These are phyloP conservation scores for Osmanthus fragrans DNA, from an alignment of 257 asterid species.

Conservation along the genomic window DNA sequence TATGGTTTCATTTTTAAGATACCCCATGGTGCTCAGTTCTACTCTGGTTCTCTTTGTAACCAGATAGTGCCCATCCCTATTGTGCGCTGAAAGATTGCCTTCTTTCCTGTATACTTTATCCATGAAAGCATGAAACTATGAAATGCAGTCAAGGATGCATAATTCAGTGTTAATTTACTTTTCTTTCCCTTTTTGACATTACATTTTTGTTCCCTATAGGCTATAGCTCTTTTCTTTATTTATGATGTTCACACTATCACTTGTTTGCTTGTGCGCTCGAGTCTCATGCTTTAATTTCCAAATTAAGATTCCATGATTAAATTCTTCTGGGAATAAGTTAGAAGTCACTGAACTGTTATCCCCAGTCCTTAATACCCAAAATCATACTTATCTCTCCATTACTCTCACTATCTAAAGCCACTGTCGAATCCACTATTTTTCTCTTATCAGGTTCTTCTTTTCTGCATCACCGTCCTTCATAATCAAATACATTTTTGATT, in stretches of 20 bases:
- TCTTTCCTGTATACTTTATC: not conserved
- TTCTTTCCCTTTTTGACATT: too few relatives aligned
- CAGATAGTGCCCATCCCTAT: too few relatives aligned
- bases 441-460: conserved; percentile 11
- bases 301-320: not conserved
- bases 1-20: too few relatives aligned
- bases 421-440: not conserved
- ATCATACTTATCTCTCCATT: conserved; percentile 10
- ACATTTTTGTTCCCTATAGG: not conserved
- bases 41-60: too few relatives aligned
- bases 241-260: not conserved
- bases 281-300: not conserved
- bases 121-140: not conserved
- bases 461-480: not conserved
- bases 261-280: not conserved
- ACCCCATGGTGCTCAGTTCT: too few relatives aligned
- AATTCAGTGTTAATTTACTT: not conserved
- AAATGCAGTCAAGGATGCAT: not conserved
- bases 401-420: not conserved
- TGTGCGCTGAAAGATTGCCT: too few relatives aligned
- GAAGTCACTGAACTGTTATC: not conserved
- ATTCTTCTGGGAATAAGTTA: not conserved
- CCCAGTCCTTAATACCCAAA: conserved; percentile 5
- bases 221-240: not conserved
- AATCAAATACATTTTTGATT: not conserved